Evolutionary conservation across 192 early-diverging fungal species (phyloP).

Genomic region (Pilaira anomala): DNA sequence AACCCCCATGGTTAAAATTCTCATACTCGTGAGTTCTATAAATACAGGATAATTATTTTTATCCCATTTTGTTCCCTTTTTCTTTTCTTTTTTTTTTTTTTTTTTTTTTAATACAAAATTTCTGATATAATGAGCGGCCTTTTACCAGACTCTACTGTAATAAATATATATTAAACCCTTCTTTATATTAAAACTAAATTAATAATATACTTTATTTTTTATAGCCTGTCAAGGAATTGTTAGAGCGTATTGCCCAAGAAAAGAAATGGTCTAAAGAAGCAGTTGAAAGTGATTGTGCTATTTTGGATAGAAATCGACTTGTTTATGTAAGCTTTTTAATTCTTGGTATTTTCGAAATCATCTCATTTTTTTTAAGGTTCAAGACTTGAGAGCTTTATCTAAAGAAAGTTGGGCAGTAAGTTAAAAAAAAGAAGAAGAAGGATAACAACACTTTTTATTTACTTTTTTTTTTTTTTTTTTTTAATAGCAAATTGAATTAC

Average conservation of each 20-base stretch:
- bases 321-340: constrained; percentile 5
- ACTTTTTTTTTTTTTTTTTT: not conserved
- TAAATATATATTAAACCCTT: not conserved
- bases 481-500: constrained; percentile 17
- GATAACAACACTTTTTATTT: not conserved
- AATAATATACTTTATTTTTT: not conserved
- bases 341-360: not conserved
- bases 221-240: constrained; percentile 1
- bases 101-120: not conserved
- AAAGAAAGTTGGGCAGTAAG: constrained; percentile 16
- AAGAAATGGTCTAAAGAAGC: constrained; percentile 1
- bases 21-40: no score
- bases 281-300: not conserved
- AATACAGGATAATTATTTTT: not conserved
- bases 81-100: not conserved
- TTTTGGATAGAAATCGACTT: constrained; percentile 6
- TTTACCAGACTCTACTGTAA: not conserved
- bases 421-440: not conserved
- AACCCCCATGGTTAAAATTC: no score
- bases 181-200: no score
- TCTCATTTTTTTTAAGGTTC: constrained; percentile 6
- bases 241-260: constrained; percentile 1
- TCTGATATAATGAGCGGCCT: not conserved
- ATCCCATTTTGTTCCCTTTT: not conserved
- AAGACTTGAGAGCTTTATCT: constrained; percentile 7